phyloP scores from a whole-genome alignment of 202 grass and related monocot genomes.

The Schoenoplectus triqueter region DNA sequence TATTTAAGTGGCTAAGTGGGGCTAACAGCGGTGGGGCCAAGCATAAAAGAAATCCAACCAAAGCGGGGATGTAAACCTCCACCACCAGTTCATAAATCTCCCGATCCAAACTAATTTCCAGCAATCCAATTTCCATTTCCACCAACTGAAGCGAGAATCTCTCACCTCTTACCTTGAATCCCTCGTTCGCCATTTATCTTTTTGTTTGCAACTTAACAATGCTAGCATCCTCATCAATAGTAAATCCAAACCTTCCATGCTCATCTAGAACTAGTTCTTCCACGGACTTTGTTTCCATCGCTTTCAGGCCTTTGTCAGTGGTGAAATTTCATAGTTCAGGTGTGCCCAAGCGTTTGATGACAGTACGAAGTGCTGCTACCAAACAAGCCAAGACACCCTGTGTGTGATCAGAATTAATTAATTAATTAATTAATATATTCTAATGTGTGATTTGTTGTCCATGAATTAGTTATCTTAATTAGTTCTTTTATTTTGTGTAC shows the following conservation, averaged over 20 bases:
- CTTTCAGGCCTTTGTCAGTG: constrained; percentile 54
- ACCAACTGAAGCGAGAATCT: constrained; percentile 35
- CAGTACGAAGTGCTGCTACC: constrained; percentile 68
- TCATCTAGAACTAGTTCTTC: constrained; percentile 57
- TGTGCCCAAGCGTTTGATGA: constrained; percentile 38
- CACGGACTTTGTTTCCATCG: constrained; percentile 54
- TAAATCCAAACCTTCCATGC: constrained; percentile 62
- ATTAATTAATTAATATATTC: neutral
- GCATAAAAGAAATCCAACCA: constrained; percentile 28
- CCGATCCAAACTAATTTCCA: constrained; percentile 49
- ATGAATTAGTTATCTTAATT: constrained; percentile 24
- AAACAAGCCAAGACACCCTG: constrained; percentile 89
- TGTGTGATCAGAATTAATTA: constrained; percentile 33
- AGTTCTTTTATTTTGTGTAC: constrained; percentile 17
- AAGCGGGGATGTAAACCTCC: constrained; percentile 41
- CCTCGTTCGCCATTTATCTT: constrained; percentile 35
- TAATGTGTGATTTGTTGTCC: neutral
- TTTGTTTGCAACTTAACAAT: constrained; percentile 45
- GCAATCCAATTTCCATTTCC: constrained; percentile 44
- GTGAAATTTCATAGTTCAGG: constrained; percentile 37
- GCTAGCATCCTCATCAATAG: constrained; percentile 61
- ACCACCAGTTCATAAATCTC: constrained; percentile 72
- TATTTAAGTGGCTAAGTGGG: too few relatives aligned
- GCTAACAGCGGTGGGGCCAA: too few relatives aligned
- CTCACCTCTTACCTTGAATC: constrained; percentile 25